Evolutionary conservation across 345 rosid genomes (phyloP), one percentile per base, ranked within the genome.

Genomic region (Noccaea bulbosa): DNA sequence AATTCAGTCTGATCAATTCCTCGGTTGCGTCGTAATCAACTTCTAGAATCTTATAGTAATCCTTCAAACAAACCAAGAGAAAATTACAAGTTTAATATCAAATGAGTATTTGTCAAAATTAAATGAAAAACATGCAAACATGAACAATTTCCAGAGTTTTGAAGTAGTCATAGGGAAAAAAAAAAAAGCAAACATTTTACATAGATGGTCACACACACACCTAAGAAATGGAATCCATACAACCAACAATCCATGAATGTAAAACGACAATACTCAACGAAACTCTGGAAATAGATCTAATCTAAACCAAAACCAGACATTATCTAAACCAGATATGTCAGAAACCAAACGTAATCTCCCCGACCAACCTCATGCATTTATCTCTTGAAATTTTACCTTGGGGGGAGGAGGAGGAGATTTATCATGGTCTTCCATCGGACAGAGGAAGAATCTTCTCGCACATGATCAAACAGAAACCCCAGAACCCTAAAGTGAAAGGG

Each of bases 21-120:
- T 88, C 93, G 37, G 88, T 86, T 73, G 96, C 96, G 73, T 88
- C 96, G 79, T 90, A 88, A 71, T 88, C 96, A 52, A 90, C 86
- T 65, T 83, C 86, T 75, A 90, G 77, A 57, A 88, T 78, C 79
- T 88, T 88, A 81, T 90, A 90, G 80, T 86, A 86, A 77, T 90
- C 96, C 96, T 88, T 51, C 69, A 52, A 11, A 67, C 57, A 69
- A 71, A 30, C 52, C 30, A 33, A 16, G 8, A 63, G 37, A 65
- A 54, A 20, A 0, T 16, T 27, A 39, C 46, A 73, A 58, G 22
- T 32, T 44, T 48, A 24, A 60, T 37, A 14, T 64, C 62, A 70
- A 62, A 43, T 27, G 16, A 32, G 38, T 16, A 20, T 58, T 58
- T 54, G 5, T 27, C n/a, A 49, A 73, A 49, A 58, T 38, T 43